phyloP scores from a whole-genome alignment of 768 basidiomycete genomes.

The Favolaschia claudopus region DNA sequence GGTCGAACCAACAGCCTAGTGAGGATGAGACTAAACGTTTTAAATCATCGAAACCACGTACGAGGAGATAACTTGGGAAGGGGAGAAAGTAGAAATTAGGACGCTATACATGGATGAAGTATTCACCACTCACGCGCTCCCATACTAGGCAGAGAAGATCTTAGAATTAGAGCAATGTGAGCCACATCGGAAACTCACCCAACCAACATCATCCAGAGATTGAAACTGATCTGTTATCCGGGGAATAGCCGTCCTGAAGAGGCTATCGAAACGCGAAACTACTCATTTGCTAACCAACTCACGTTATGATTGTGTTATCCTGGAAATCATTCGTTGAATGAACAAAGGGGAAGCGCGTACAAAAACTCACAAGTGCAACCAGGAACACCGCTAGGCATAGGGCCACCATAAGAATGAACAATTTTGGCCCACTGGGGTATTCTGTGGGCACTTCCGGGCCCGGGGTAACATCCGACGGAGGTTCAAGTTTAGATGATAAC shows the following conservation, averaged over 20 bases:
- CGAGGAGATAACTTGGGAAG: constrained; percentile 9
- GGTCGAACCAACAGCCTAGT: constrained; percentile 25
- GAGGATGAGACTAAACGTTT: neutral
- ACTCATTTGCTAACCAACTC: neutral
- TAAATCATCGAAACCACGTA: neutral
- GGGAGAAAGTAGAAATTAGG: neutral
- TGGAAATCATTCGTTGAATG: neutral
- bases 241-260: constrained; percentile 34
- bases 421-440: constrained; percentile 12
- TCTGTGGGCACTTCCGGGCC: neutral
- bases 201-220: constrained; percentile 33
- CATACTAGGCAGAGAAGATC: constrained; percentile 3
- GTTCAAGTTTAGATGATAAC: too few relatives aligned
- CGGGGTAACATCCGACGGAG: neutral
- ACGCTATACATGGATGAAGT: neutral
- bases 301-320: constrained; percentile 8
- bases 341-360: neutral
- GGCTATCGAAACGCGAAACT: constrained; percentile 16
- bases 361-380: neutral
- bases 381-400: constrained; percentile 1
- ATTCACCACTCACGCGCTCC: constrained; percentile 13
- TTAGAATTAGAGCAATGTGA: neutral
- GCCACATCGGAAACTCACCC: constrained; percentile 2
- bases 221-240: constrained; percentile 40
- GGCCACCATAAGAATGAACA: neutral